These are phyloP conservation scores for Vaccinium vitisidaea DNA, from an alignment of 148 eudicot species.

Conservation along the genomic window DNA sequence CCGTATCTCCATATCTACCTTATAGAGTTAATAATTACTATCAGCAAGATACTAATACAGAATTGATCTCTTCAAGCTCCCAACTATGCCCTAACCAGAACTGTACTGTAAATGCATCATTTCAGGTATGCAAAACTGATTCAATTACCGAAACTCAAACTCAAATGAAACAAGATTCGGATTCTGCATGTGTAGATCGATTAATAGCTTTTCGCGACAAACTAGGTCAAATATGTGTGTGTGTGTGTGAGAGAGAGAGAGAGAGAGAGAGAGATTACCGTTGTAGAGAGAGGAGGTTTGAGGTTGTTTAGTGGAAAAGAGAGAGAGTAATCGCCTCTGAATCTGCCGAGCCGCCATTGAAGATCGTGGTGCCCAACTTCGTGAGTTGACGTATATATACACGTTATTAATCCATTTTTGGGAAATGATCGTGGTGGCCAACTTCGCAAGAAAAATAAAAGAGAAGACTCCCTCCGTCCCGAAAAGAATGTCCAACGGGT, in stretches of 20 bases:
- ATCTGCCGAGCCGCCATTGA: constrained; percentile 10
- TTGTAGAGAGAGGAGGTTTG: not conserved
- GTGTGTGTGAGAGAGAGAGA: not conserved
- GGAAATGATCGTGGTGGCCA: no score
- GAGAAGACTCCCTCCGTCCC: no score
- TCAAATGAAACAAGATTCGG: not conserved
- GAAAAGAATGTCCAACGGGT: no score
- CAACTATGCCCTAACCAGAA: not conserved
- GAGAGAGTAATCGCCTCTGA: constrained; percentile 7
- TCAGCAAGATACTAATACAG: not conserved
- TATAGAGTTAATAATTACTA: not conserved
- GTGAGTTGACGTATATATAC: not conserved
- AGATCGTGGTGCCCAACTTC: not conserved
- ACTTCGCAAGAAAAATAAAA: no score
- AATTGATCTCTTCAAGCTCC: no score
- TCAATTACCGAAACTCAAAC: not conserved
- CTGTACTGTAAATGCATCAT: not conserved
- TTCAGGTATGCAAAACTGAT: not conserved
- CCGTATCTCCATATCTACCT: not conserved
- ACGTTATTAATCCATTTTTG: no score
- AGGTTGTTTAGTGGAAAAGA: not conserved
- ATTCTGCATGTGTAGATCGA: not conserved
- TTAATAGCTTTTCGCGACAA: not conserved
- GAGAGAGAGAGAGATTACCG: no score
- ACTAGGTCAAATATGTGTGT: not conserved